These are phyloP conservation scores for Chalciporus sphaerocephalus DNA, from an alignment of 768 basidiomycete species.

Conservation along the genomic window DNA sequence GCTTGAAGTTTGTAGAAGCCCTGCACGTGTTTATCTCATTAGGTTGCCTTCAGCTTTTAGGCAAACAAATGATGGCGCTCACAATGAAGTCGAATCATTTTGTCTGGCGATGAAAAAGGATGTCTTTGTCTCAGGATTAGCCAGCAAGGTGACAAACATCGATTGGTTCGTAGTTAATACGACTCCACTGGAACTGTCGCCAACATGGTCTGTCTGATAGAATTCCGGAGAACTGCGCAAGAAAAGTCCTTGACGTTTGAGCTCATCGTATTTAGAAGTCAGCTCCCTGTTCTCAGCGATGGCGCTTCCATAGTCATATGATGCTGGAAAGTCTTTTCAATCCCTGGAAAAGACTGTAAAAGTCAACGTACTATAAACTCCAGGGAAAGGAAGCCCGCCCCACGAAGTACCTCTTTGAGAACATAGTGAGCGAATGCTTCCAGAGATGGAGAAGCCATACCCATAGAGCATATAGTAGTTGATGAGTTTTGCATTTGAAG, in stretches of 20 bases:
- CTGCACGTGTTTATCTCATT: background rate
- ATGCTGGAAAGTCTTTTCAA: slow-evolving; percentile 30
- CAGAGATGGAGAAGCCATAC: slow-evolving; percentile 32
- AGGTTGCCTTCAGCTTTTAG: background rate
- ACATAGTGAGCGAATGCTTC: background rate
- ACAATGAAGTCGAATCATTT: slow-evolving; percentile 62
- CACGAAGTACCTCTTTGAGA: slow-evolving; percentile 71
- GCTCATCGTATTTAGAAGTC: slow-evolving; percentile 65
- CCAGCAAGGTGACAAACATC: slow-evolving; percentile 57
- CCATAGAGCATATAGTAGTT: slow-evolving; percentile 86
- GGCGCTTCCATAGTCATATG: slow-evolving; percentile 79
- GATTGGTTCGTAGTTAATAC: slow-evolving; percentile 40
- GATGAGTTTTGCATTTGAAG: slow-evolving; percentile 75
- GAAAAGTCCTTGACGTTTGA: slow-evolving; percentile 77
- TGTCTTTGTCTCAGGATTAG: slow-evolving; percentile 62
- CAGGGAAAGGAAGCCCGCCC: slow-evolving; percentile 77
- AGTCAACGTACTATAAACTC: slow-evolving; percentile 51
- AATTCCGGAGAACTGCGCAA: slow-evolving; percentile 75
- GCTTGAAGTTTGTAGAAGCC: slow-evolving; percentile 46
- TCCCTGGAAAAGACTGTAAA: background rate
- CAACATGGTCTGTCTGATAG: slow-evolving; percentile 73
- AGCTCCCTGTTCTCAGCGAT: slow-evolving; percentile 66
- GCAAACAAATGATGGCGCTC: slow-evolving; percentile 19
- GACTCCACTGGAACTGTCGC: slow-evolving; percentile 51
- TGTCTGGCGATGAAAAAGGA: slow-evolving; percentile 73